Percentiles rank a stretch among this genome's conserved stretches.
Conservation (phyloP, 345 rosid species). For the Melaleuca alternifolia region DNA sequence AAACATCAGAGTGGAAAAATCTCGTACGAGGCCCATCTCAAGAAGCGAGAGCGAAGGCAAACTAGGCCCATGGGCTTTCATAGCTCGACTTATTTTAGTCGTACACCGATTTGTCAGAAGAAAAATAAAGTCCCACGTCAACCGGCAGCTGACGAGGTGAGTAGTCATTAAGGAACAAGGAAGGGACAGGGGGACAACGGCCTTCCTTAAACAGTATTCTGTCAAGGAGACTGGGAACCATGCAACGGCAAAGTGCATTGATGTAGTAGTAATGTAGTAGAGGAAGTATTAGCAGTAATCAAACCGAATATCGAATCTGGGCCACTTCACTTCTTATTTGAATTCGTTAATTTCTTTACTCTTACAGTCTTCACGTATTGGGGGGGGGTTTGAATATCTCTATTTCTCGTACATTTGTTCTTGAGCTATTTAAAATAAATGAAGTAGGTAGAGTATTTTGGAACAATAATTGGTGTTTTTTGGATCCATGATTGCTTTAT, state of each 20-base stretch:
- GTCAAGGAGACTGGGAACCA: too few relatives aligned
- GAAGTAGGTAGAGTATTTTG: background rate
- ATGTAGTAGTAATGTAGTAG: rapidly evolving
- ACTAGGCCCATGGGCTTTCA: background rate
- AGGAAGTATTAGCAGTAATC: background rate
- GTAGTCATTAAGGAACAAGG: background rate
- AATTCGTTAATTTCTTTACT: background rate
- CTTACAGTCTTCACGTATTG: too few relatives aligned
- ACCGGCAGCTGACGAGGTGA: rapidly evolving
- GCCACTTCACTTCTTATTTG: background rate
- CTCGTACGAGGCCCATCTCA: background rate
- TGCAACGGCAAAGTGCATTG: too few relatives aligned
- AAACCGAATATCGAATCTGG: background rate
- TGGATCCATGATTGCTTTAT: too few relatives aligned
- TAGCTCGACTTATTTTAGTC: background rate
- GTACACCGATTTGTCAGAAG: background rate
- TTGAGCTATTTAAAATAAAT: background rate
- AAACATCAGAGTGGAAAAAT: background rate
- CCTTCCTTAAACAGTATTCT: too few relatives aligned
- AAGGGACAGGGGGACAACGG: too few relatives aligned
- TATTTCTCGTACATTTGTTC: background rate
- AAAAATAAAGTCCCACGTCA: background rate
- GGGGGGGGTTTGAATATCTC: background rate
- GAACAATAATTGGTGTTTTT: background rate
- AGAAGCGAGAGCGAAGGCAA: background rate